Conservation (phyloP, 1,284 basidiomycete species). For the Wallemia ichthyophaga region DNA sequence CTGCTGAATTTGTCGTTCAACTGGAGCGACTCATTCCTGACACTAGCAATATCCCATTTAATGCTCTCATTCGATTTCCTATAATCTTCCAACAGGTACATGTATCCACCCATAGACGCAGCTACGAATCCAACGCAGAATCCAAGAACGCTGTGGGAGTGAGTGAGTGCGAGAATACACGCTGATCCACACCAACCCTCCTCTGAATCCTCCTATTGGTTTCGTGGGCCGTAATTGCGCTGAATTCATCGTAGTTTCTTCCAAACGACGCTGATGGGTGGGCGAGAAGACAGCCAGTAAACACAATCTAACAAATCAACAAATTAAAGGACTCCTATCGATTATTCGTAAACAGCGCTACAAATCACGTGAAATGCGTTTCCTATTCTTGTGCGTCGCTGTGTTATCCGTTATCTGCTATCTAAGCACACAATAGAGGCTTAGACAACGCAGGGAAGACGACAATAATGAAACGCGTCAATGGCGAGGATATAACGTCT, state of each 20-base stretch:
- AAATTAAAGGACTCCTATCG: conserved; percentile 41
- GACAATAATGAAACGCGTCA: conserved; percentile 81
- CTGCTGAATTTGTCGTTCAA: neutral
- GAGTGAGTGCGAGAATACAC: too few species aligned
- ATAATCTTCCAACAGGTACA: neutral
- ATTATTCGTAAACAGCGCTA: conserved; percentile 88
- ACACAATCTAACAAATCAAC: neutral
- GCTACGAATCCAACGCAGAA: neutral
- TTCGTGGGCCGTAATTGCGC: neutral
- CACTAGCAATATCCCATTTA: neutral
- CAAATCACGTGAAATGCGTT: conserved; percentile 82
- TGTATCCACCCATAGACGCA: neutral
- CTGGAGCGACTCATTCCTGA: neutral
- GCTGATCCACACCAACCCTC: neutral
- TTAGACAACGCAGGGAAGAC: conserved; percentile 98
- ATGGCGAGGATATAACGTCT: conserved; percentile 55
- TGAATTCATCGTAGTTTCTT: neutral
- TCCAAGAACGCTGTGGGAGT: neutral
- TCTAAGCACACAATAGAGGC: conserved; percentile 26
- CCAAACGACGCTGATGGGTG: too few species aligned
- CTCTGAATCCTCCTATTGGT: neutral
- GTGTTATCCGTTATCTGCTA: neutral
- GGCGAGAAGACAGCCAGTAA: too few species aligned
- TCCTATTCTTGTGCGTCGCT: conserved; percentile 57
- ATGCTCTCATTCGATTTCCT: neutral